Evolutionary conservation across 495 filamentous ascomycete genomes (phyloP).

Genomic region (Penicillium roqueforti): DNA sequence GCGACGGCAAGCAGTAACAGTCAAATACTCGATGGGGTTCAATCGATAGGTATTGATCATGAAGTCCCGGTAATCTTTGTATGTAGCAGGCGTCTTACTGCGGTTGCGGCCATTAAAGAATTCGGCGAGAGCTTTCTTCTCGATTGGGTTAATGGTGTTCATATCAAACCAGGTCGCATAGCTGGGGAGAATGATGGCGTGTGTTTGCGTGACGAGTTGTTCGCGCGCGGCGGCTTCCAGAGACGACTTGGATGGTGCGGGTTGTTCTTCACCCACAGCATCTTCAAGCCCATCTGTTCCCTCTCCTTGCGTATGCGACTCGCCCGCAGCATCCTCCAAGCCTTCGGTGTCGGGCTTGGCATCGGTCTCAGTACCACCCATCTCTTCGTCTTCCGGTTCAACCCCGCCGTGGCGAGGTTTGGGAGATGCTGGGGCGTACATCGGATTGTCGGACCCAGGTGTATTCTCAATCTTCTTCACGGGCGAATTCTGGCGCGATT

Average conservation of each 20-base stretch:
- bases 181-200: slow-evolving; percentile 90
- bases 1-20: slow-evolving; percentile 92
- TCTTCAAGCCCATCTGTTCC: slow-evolving; percentile 37
- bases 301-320: slow-evolving; percentile 24
- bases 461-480: slow-evolving; percentile 23
- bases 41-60: slow-evolving; percentile 99
- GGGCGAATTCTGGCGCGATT: slow-evolving; percentile 32
- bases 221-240: slow-evolving; percentile 80
- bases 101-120: slow-evolving; percentile 98
- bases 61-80: slow-evolving; percentile 98
- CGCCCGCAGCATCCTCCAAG: slow-evolving; percentile 40
- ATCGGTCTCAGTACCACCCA: slow-evolving; percentile 66
- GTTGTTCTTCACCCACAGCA: slow-evolving; percentile 42
- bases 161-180: slow-evolving; percentile 99
- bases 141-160: slow-evolving; percentile 81
- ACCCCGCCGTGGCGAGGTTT: slow-evolving; percentile 59
- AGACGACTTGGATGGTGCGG: slow-evolving; percentile 66
- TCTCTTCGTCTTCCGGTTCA: slow-evolving; percentile 76
- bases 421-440: slow-evolving; percentile 79
- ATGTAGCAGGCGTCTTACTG: slow-evolving; percentile 95
- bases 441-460: slow-evolving; percentile 66
- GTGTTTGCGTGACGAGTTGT: slow-evolving; percentile 87
- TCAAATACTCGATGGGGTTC: slow-evolving; percentile 93
- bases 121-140: slow-evolving; percentile 88
- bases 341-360: slow-evolving; percentile 56